Conservation (phyloP, 2,329 filamentous ascomycete genomes). For the Chaetomiaceae sp. region DNA sequence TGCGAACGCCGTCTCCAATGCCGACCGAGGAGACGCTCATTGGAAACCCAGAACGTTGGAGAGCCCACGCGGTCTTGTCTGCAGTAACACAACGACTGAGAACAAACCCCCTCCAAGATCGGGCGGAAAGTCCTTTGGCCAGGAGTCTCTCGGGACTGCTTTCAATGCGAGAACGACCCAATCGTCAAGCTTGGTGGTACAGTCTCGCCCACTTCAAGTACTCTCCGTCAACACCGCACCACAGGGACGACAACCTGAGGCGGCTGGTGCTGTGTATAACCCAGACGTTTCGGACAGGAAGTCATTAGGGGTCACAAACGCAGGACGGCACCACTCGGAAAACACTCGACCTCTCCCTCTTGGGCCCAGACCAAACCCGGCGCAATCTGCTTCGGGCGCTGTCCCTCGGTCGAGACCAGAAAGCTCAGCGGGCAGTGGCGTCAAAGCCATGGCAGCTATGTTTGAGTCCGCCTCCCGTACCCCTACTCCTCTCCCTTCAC, state of each 20-base stretch:
- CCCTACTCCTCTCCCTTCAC: slow-evolving; percentile 21
- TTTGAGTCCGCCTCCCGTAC: slow-evolving; percentile 40
- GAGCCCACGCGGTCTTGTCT: not conserved
- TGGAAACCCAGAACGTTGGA: too few relatives aligned
- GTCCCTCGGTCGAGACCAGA: slow-evolving; percentile 11
- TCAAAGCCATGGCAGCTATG: slow-evolving; percentile 49
- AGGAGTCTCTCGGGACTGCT: not conserved
- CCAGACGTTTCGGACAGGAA: not conserved
- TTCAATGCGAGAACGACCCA: not conserved
- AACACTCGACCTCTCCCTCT: not conserved
- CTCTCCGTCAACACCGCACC: not conserved
- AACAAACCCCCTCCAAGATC: too few relatives aligned
- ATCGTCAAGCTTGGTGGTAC: not conserved
- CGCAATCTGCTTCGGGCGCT: not conserved
- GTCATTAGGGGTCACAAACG: not conserved
- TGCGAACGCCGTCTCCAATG: slow-evolving; percentile 3
- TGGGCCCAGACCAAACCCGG: not conserved
- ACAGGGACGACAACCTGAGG: not conserved
- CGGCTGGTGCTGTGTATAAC: too few relatives aligned
- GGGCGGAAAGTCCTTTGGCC: not conserved
- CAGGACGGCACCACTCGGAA: not conserved
- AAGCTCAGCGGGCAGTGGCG: slow-evolving; percentile 31
- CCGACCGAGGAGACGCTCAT: not conserved
- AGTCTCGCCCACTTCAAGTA: not conserved
- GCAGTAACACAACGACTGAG: too few relatives aligned